Conservation (phyloP, 306 rosid genomes). For the Medicago lupulina region DNA sequence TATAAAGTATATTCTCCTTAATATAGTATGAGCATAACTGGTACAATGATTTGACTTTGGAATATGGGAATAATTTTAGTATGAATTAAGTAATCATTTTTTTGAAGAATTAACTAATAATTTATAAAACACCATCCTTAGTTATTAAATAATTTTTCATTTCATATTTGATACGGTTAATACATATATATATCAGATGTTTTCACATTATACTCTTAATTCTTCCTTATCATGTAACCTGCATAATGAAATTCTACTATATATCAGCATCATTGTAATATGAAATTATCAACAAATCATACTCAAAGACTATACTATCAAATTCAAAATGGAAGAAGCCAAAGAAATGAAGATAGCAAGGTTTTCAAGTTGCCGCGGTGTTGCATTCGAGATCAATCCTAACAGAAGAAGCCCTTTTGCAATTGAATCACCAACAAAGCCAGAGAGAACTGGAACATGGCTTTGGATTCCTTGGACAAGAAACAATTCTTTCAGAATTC, state of each 20-base stretch:
- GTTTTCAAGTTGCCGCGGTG: slow-evolving; percentile 63
- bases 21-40: neutral
- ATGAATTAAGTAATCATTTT: neutral
- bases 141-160: neutral
- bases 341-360: slow-evolving; percentile 48
- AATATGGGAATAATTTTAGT: neutral
- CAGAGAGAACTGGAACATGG: slow-evolving; percentile 38
- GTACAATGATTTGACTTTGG: neutral
- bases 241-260: slow-evolving; percentile 27
- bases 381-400: slow-evolving; percentile 55
- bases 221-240: slow-evolving; percentile 24
- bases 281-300: slow-evolving; percentile 13
- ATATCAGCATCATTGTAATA: slow-evolving; percentile 8
- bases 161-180: neutral
- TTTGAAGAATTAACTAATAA: neutral
- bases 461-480: slow-evolving; percentile 58
- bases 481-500: slow-evolving; percentile 42
- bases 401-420: slow-evolving; percentile 50
- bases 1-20: slow-evolving; percentile 2
- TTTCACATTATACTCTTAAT: neutral
- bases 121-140: neutral
- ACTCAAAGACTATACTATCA: neutral
- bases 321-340: slow-evolving; percentile 40
- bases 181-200: neutral
- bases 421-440: slow-evolving; percentile 44